Percentiles rank a stretch among this genome's conserved stretches.
These are phyloP conservation scores for Microcos paniculata DNA, from an alignment of 345 rosid species.

Conservation along the genomic window DNA sequence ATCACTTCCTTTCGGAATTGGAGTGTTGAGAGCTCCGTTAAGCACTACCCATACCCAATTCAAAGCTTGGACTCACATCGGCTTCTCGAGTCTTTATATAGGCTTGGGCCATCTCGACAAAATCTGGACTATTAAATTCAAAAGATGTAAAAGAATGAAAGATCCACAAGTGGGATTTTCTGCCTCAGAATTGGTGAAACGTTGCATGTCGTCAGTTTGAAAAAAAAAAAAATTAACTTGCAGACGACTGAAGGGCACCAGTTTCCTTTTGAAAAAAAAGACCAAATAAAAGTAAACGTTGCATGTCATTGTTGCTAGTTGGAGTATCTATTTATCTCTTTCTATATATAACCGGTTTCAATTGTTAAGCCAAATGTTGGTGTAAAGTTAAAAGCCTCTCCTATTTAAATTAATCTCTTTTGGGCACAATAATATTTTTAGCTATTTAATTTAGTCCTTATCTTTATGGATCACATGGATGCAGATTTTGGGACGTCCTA, in stretches of 20 bases:
- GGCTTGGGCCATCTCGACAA: not conserved
- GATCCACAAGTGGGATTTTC: not conserved
- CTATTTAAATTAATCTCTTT: too few relatives aligned
- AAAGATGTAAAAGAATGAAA: not conserved
- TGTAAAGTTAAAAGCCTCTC: too few relatives aligned
- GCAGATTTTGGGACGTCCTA: too few relatives aligned
- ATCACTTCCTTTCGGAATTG: constrained; percentile 47
- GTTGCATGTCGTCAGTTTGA: not conserved
- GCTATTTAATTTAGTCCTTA: too few relatives aligned
- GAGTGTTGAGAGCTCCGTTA: constrained; percentile 49
- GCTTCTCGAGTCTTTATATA: not conserved
- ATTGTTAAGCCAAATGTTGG: too few relatives aligned
- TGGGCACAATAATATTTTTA: too few relatives aligned
- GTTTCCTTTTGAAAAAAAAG: not conserved
- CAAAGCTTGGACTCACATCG: not conserved
- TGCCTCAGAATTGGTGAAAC: not conserved
- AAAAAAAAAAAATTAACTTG: not conserved
- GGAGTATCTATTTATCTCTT: too few relatives aligned
- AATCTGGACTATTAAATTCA: not conserved
- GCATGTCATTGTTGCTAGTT: too few relatives aligned
- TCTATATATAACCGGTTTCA: too few relatives aligned
- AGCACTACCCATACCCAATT: not conserved
- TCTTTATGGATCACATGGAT: too few relatives aligned
- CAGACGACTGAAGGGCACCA: not conserved
- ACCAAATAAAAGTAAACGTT: too few relatives aligned